phyloP scores from a whole-genome alignment of 1,284 basidiomycete species.

The Papiliotrema terrestris region DNA sequence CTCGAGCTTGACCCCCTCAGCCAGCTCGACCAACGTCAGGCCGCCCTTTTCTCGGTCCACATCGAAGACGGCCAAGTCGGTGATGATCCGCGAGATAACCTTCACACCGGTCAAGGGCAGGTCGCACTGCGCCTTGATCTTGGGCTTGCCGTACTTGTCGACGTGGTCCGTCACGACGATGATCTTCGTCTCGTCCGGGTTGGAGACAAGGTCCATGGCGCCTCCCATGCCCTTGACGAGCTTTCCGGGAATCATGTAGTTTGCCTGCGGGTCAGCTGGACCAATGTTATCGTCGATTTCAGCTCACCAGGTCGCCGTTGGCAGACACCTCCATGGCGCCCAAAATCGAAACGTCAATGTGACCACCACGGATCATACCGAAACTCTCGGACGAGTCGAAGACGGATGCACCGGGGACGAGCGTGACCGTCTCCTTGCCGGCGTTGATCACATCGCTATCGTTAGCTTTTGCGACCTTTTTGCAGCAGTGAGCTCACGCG shows the following conservation, averaged over 20 bases:
- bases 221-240: conserved; percentile 89
- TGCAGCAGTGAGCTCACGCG: conserved; percentile 56
- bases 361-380: conserved; percentile 93
- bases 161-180: conserved; percentile 86
- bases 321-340: conserved; percentile 90
- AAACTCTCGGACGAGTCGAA: conserved; percentile 67
- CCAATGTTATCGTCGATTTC: neutral
- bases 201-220: conserved; percentile 93
- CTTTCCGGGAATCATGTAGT: conserved; percentile 97
- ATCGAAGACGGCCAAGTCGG: conserved; percentile 83
- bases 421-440: conserved; percentile 91
- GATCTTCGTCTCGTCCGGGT: conserved; percentile 78
- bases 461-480: neutral
- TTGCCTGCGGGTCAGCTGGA: conserved; percentile 51
- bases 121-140: conserved; percentile 76
- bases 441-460: conserved; percentile 88
- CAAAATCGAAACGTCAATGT: conserved; percentile 88
- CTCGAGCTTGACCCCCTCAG: conserved; percentile 75
- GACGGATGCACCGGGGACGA: conserved; percentile 84
- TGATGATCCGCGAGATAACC: conserved; percentile 84
- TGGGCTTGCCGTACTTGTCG: conserved; percentile 82
- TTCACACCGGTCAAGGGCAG: conserved; percentile 84
- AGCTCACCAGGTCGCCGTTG: conserved; percentile 72
- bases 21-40: conserved; percentile 75
- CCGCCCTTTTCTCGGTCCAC: conserved; percentile 66